Conservation (phyloP, 305 asterid genomes). For the Euphrasia arctica region DNA sequence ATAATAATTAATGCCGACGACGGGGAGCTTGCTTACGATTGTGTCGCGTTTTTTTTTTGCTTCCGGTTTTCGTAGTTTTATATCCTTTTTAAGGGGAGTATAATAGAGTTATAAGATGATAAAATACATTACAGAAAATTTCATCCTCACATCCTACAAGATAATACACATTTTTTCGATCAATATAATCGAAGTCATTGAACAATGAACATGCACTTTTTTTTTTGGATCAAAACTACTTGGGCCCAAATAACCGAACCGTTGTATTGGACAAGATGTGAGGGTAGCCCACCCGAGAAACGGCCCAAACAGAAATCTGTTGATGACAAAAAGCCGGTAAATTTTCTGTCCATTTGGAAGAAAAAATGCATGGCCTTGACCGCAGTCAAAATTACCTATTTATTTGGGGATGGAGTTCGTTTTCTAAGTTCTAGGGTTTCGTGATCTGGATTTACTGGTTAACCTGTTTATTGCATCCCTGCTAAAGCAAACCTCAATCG, state of each 20-base stretch:
- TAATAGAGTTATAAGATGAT: no score
- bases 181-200: no score
- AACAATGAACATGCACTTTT: no score
- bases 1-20: not conserved
- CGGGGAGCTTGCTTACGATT: not conserved
- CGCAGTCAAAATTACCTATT: slow-evolving; percentile 24
- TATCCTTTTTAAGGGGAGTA: no score
- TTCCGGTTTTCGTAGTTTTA: not conserved
- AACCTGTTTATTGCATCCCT: no score
- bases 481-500: no score
- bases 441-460: slow-evolving; percentile 4
- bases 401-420: slow-evolving; percentile 24
- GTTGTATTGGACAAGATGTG: not conserved
- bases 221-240: no score
- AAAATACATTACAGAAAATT: no score
- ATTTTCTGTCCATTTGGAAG: not conserved
- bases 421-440: slow-evolving; percentile 21
- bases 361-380: slow-evolving; percentile 9
- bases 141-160: no score
- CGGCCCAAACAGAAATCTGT: not conserved
- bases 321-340: no score
- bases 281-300: not conserved
- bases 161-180: no score
- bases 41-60: not conserved
- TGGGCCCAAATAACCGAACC: no score